Evolutionary conservation across 148 eudicot species (phyloP).

Genomic region (Polygonum maritimum): DNA sequence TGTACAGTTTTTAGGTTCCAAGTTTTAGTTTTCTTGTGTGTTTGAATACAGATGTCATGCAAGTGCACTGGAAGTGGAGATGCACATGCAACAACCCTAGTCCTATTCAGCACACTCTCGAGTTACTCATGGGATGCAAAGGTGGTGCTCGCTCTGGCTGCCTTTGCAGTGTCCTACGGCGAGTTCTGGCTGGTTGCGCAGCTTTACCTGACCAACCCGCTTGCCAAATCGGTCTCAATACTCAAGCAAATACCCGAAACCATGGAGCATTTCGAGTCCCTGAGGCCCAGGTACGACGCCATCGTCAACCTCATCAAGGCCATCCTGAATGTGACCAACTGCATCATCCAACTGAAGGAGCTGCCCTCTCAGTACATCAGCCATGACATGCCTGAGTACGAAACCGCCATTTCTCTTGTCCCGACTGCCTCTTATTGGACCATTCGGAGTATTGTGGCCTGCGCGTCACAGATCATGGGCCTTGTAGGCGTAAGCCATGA

Average conservation of each 20-base stretch:
- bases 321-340: slow-evolving; percentile 48
- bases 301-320: slow-evolving; percentile 36
- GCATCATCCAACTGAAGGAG: slow-evolving; percentile 60
- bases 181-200: slow-evolving; percentile 76
- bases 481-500: slow-evolving; percentile 55
- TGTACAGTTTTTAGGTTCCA: no score
- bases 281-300: slow-evolving; percentile 50
- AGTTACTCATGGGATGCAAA: slow-evolving; percentile 80
- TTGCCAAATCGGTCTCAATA: slow-evolving; percentile 58
- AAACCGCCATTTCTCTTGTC: slow-evolving; percentile 34
- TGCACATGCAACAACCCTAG: slow-evolving; percentile 45
- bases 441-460: slow-evolving; percentile 52
- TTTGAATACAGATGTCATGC: slow-evolving; percentile 46
- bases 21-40: no score
- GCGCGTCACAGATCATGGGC: slow-evolving; percentile 51
- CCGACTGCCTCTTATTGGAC: slow-evolving; percentile 71
- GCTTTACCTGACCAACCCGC: slow-evolving; percentile 42
- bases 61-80: slow-evolving; percentile 49
- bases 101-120: slow-evolving; percentile 42
- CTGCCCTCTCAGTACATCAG: slow-evolving; percentile 43
- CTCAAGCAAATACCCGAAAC: slow-evolving; percentile 61
- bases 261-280: slow-evolving; percentile 27
- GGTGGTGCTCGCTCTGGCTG: slow-evolving; percentile 51
- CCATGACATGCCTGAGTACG: slow-evolving; percentile 33
- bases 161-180: slow-evolving; percentile 64